phyloP scores from a whole-genome alignment of 2,329 filamentous ascomycete genomes.

The Trichoderma guizhouense region DNA sequence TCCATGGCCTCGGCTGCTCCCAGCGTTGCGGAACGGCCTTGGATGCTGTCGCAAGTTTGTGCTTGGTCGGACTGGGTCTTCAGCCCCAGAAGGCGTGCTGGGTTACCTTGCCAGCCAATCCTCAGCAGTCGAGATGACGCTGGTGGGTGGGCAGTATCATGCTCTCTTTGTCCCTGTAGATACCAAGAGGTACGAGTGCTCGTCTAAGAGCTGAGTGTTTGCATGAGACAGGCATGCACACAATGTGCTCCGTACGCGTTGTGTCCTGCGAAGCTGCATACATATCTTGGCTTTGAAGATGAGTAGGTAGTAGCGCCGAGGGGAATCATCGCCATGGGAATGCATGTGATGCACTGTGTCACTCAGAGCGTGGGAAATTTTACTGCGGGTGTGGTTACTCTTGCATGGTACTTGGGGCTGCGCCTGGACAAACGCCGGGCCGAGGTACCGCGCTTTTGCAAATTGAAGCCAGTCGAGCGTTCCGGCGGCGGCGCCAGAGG shows the following conservation, averaged over 20 bases:
- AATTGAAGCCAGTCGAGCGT: neutral
- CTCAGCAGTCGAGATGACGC: neutral
- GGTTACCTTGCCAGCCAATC: neutral
- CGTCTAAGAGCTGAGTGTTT: neutral
- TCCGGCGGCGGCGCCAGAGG: neutral
- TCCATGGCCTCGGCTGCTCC: slow-evolving; percentile 15
- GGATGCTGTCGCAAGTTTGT: neutral
- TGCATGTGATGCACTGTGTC: neutral
- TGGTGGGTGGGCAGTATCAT: neutral
- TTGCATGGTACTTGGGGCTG: neutral
- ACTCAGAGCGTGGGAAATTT: neutral
- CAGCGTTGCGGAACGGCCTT: slow-evolving; percentile 8
- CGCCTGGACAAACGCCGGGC: neutral
- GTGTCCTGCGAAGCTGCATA: neutral
- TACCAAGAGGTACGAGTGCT: neutral
- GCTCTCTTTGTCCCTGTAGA: neutral
- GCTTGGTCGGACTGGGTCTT: neutral
- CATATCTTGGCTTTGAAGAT: neutral
- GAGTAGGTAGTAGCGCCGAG: neutral
- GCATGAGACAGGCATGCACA: neutral
- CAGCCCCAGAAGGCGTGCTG: slow-evolving; percentile 11
- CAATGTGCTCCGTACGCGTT: neutral
- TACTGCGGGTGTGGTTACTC: neutral
- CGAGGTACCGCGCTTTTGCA: neutral
- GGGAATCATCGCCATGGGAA: neutral